Conservation (phyloP, 352 stramenopile genomes). For the Thraustochytrium sp. region DNA sequence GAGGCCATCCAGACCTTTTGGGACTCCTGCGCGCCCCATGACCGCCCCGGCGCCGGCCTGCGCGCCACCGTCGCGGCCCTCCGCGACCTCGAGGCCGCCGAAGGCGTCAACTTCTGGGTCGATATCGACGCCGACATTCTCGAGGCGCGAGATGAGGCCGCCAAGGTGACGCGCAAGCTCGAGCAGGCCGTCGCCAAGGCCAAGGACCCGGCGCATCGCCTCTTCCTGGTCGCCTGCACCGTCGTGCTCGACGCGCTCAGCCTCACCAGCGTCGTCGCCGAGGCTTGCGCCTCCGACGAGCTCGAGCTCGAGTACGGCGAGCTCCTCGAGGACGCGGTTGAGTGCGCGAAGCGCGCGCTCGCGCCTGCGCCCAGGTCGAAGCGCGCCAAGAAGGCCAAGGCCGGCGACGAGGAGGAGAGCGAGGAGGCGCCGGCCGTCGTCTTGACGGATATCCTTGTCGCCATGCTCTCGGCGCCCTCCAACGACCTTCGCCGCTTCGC, state of each 20-base stretch:
- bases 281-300: background rate
- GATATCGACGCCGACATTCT: background rate
- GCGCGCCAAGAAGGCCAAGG: no score
- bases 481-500: background rate
- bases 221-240: background rate
- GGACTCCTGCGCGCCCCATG: constrained; percentile 60
- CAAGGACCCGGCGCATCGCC: background rate
- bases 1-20: constrained; percentile 70
- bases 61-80: background rate
- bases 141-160: background rate
- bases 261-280: background rate
- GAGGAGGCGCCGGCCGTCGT: background rate
- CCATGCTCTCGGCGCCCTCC: background rate
- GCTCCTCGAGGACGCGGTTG: background rate
- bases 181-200: background rate
- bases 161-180: background rate
- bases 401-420: background rate
- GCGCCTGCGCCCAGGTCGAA: no score
- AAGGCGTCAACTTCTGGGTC: background rate
- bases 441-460: background rate
- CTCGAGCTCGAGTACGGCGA: background rate
- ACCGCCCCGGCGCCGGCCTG: constrained; percentile 58
- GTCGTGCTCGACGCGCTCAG: background rate
- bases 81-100: background rate
- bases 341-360: background rate